Percentiles rank a stretch among this genome's conserved stretches.
Conservation (phyloP, 1,139 yeast genomes). For the Geotrichum siamense region DNA sequence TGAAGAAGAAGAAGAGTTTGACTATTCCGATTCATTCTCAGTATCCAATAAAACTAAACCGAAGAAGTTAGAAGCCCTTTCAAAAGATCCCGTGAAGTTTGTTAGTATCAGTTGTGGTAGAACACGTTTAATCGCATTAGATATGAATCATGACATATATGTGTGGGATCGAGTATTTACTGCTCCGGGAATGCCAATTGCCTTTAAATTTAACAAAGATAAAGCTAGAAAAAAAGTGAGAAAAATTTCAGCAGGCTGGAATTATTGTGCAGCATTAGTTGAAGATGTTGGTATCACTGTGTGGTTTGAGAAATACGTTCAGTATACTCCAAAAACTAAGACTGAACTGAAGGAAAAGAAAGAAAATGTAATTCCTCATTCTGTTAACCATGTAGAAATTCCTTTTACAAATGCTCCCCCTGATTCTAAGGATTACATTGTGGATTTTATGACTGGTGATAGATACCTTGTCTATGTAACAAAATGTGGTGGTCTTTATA, state of each 20-base stretch:
- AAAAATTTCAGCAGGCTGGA: conserved; percentile 67
- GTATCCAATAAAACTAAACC: conserved; percentile 1
- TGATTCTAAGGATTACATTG: conserved; percentile 35
- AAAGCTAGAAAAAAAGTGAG: conserved; percentile 22
- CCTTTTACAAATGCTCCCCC: conserved; percentile 24
- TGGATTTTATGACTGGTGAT: conserved; percentile 54
- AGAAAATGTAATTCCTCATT: neutral
- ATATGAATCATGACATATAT: conserved; percentile 45
- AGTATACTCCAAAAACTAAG: conserved; percentile 36
- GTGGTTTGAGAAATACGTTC: conserved; percentile 45
- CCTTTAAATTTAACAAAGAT: conserved; percentile 33
- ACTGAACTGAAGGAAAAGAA: conserved; percentile 35
- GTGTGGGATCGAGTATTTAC: conserved; percentile 48
- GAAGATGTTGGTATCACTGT: conserved; percentile 49
- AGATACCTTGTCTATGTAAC: conserved; percentile 47
- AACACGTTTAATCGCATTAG: conserved; percentile 58
- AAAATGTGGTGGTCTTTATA: conserved; percentile 41
- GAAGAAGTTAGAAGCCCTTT: conserved; percentile 6
- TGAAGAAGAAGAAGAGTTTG: conserved; percentile 2
- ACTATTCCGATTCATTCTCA: conserved; percentile 2
- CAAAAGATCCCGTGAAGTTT: conserved; percentile 29
- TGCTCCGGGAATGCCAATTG: conserved; percentile 42
- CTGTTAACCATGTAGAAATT: conserved; percentile 18
- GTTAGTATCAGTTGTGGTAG: conserved; percentile 57
- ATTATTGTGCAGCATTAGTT: conserved; percentile 47